Conservation (phyloP, 2,329 filamentous ascomycete species). For the Elsinoe arachidis region DNA sequence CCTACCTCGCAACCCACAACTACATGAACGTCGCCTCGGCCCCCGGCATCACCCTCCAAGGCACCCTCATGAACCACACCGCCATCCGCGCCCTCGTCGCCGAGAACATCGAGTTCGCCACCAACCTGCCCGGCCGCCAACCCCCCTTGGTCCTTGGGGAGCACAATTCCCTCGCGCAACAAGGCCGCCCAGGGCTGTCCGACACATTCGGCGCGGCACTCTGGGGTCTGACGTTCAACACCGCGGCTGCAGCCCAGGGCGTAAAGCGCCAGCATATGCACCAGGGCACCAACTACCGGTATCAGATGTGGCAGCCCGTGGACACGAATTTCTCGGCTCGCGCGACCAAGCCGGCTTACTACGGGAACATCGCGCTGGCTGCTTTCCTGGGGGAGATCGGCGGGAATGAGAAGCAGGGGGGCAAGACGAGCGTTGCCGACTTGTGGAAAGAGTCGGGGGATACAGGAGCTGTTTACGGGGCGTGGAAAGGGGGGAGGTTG, state of each 20-base stretch:
- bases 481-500: conserved; percentile 41
- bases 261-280: conserved; percentile 56
- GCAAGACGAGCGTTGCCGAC: conserved; percentile 36
- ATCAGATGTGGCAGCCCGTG: conserved; percentile 53
- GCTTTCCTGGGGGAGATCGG: conserved; percentile 39
- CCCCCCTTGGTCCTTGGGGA: conserved; percentile 52
- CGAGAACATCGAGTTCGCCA: conserved; percentile 34
- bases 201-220: conserved; percentile 58
- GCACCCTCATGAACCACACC: conserved; percentile 56
- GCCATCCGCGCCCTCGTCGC: conserved; percentile 42
- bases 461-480: conserved; percentile 47
- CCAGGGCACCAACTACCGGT: conserved; percentile 55
- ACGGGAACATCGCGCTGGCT: conserved; percentile 52
- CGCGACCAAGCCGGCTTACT: conserved; percentile 57
- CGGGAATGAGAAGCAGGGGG: conserved; percentile 18
- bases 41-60: conserved; percentile 54
- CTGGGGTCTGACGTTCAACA: conserved; percentile 55
- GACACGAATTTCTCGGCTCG: conserved; percentile 40
- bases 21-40: conserved; percentile 53
- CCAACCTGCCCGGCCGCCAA: conserved; percentile 21
- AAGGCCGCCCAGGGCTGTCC: conserved; percentile 53
- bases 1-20: conserved; percentile 28
- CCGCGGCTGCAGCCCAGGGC: conserved; percentile 48
- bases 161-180: conserved; percentile 54
- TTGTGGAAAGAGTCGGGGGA: conserved; percentile 33